phyloP scores from a whole-genome alignment of 306 rosid genomes.

The Cucumis hystrix region DNA sequence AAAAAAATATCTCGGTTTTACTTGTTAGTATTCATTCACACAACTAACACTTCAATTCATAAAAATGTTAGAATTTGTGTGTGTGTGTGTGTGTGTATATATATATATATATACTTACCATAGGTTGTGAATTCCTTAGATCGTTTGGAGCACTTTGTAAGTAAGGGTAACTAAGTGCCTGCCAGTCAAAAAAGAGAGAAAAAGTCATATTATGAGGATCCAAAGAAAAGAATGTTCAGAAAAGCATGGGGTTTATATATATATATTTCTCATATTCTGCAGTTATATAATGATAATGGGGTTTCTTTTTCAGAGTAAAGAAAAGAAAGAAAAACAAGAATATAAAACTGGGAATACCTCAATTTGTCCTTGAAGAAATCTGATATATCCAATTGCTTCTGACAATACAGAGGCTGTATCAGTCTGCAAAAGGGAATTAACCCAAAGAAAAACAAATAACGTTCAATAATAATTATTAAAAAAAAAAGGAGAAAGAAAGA shows the following conservation, averaged over 20 bases:
- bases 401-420: slow-evolving; percentile 90
- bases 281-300: slow-evolving; percentile 15
- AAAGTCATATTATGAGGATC: not conserved
- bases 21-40: too few species aligned
- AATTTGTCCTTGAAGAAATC: slow-evolving; percentile 80
- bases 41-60: not conserved
- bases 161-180: slow-evolving; percentile 86
- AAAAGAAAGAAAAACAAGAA: not conserved
- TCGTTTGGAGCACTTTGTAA: slow-evolving; percentile 41
- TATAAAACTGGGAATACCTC: slow-evolving; percentile 49
- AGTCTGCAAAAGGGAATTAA: slow-evolving; percentile 73
- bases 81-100: too few species aligned
- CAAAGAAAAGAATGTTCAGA: slow-evolving; percentile 20
- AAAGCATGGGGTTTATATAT: slow-evolving; percentile 7
- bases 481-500: not conserved
- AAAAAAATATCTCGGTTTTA: too few species aligned
- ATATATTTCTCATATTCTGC: slow-evolving; percentile 12
- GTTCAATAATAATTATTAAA: too few species aligned
- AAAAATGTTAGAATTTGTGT: not conserved
- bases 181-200: slow-evolving; percentile 6
- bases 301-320: slow-evolving; percentile 1
- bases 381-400: slow-evolving; percentile 72
- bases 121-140: slow-evolving; percentile 39
- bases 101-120: slow-evolving; percentile 27
- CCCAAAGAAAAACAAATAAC: too few species aligned